These are phyloP conservation scores for Echium plantagineum DNA, from an alignment of 257 asterid species.

Conservation along the genomic window DNA sequence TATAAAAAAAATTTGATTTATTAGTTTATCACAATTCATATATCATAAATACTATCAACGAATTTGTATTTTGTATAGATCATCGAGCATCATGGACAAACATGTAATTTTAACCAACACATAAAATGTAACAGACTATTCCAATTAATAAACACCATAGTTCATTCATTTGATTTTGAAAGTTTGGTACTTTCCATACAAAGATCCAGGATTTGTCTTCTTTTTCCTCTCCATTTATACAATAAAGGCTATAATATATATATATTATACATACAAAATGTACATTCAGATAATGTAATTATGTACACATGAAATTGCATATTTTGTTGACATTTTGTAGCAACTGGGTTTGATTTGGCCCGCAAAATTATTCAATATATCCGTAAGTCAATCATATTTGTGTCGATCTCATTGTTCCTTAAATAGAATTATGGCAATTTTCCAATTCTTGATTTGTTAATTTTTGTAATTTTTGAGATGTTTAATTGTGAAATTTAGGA, in stretches of 20 bases:
- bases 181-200: constrained; percentile 12
- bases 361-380: constrained; percentile 27
- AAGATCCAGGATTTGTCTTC: constrained; percentile 17
- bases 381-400: constrained; percentile 34
- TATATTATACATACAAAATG: too few relatives aligned
- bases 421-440: constrained; percentile 13
- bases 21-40: too few relatives aligned
- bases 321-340: too few relatives aligned
- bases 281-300: not conserved
- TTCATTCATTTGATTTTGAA: too few relatives aligned
- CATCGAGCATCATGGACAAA: too few relatives aligned
- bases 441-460: constrained; percentile 9
- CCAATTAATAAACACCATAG: too few relatives aligned
- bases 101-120: too few relatives aligned
- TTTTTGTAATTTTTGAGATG: constrained; percentile 1
- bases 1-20: too few relatives aligned
- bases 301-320: not conserved
- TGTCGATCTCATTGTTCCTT: constrained; percentile 9
- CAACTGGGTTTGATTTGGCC: constrained; percentile 4
- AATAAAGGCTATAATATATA: too few relatives aligned
- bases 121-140: too few relatives aligned
- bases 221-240: constrained; percentile 10
- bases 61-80: too few relatives aligned
- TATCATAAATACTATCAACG: too few relatives aligned
- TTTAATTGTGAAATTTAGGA: constrained; percentile 10